A percentile compares a stretch with the other conserved stretches of the same genome.
These are phyloP conservation scores for Beauveria sp. DNA, from an alignment of 2,329 filamentous ascomycete genomes.

Conservation along the genomic window DNA sequence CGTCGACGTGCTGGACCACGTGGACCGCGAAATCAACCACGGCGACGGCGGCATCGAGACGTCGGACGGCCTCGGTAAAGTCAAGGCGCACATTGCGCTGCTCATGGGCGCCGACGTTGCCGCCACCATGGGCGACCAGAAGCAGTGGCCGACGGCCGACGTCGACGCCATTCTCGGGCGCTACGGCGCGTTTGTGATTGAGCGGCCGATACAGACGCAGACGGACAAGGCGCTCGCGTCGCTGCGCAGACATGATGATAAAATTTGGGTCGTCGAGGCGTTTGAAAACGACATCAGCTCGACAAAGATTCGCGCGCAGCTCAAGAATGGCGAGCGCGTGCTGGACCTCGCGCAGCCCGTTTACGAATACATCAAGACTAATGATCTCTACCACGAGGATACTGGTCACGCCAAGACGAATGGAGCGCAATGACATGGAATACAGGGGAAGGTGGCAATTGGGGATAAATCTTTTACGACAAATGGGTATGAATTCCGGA, in stretches of 20 bases:
- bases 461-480: no score
- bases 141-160: conserved; percentile 74
- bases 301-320: conserved; percentile 68
- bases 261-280: conserved; percentile 77
- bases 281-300: conserved; percentile 78
- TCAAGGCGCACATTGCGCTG: conserved; percentile 61
- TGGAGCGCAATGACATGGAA: conserved; percentile 5
- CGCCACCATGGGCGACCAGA: conserved; percentile 59
- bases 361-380: conserved; percentile 60
- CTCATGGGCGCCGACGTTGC: conserved; percentile 69
- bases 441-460: background rate
- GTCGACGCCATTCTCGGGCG: conserved; percentile 74
- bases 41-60: conserved; percentile 57
- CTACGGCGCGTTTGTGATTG: conserved; percentile 72
- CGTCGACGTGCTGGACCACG: conserved; percentile 76
- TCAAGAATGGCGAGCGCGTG: conserved; percentile 69
- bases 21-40: conserved; percentile 76
- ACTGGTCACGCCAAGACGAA: conserved; percentile 6
- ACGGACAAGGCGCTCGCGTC: conserved; percentile 74
- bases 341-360: conserved; percentile 64
- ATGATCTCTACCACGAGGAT: conserved; percentile 46
- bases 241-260: conserved; percentile 69
- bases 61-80: conserved; percentile 54
- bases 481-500: background rate
- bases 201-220: conserved; percentile 69